Evolutionary conservation across 108 stramenopile species (phyloP).

Genomic region (Pseudonitzschia multistriata): DNA sequence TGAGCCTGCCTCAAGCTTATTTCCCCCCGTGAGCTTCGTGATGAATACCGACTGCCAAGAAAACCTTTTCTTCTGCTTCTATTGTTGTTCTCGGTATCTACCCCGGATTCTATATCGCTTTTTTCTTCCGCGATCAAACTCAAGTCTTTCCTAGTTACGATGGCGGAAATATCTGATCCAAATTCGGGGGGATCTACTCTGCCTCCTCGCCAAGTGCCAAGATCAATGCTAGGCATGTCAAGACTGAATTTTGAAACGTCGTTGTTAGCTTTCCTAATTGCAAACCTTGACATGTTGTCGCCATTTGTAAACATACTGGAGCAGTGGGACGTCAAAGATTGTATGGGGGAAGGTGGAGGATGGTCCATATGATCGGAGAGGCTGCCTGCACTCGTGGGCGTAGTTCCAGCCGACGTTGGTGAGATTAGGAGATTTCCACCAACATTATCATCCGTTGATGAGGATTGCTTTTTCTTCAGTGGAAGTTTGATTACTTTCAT

Average conservation of each 20-base stretch:
- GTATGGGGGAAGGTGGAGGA: constrained; percentile 23
- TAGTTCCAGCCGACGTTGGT: constrained; percentile 4
- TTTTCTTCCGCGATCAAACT: constrained; percentile 29
- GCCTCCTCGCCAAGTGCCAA: constrained; percentile 20
- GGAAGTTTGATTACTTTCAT: constrained; percentile 14
- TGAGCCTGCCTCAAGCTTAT: neutral
- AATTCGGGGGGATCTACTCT: constrained; percentile 26
- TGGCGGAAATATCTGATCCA: constrained; percentile 37
- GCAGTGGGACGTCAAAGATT: constrained; percentile 31
- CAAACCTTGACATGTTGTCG: constrained; percentile 17
- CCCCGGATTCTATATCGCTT: constrained; percentile 7
- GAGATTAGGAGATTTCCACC: neutral
- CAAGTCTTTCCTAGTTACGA: constrained; percentile 23
- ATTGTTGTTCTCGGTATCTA: neutral
- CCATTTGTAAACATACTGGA: constrained; percentile 44
- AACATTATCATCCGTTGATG: neutral
- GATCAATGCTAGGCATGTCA: constrained; percentile 16
- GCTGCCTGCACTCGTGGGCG: neutral
- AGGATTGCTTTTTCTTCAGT: neutral
- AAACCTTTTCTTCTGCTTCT: neutral
- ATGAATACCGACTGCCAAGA: neutral
- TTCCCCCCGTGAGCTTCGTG: neutral
- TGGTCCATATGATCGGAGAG: neutral
- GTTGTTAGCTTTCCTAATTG: neutral
- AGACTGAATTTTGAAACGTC: constrained; percentile 24